Evolutionary conservation across 495 filamentous ascomycete species (phyloP).

Genomic region (Aspergillus diversus): DNA sequence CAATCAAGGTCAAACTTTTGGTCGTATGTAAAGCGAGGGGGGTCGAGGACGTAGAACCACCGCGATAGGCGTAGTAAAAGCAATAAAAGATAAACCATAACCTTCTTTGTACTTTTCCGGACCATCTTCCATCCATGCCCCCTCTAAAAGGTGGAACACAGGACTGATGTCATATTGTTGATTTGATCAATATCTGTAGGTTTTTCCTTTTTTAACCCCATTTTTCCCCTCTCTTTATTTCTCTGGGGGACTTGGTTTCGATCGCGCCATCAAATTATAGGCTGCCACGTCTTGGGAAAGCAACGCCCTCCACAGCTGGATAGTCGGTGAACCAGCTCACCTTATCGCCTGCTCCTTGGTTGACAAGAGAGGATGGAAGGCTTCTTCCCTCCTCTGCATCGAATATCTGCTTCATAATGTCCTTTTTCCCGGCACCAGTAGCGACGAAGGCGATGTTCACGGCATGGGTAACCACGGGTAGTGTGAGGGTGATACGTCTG

Average conservation of each 20-base stretch:
- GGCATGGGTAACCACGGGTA: conserved; percentile 86
- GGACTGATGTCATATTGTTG: neutral
- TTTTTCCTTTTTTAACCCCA: neutral
- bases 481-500: conserved; percentile 84
- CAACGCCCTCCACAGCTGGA: conserved; percentile 79
- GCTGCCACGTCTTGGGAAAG: conserved; percentile 72
- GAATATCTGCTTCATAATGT: conserved; percentile 90
- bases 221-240: neutral
- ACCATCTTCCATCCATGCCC: neutral
- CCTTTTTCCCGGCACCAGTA: conserved; percentile 86
- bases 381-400: conserved; percentile 71
- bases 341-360: conserved; percentile 77
- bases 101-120: neutral
- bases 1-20: neutral
- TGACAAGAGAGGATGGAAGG: conserved; percentile 85
- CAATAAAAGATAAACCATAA: neutral
- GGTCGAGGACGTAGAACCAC: neutral
- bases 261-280: conserved; percentile 35
- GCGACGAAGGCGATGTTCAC: conserved; percentile 87
- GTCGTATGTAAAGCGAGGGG: neutral
- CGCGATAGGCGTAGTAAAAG: neutral
- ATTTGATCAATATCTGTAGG: neutral
- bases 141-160: neutral
- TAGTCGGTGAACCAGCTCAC: conserved; percentile 95
- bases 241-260: neutral